Evolutionary conservation across 331 rosid genomes (phyloP), one percentile per base, ranked within the genome.

Genomic region (Cydonia oblonga): DNA sequence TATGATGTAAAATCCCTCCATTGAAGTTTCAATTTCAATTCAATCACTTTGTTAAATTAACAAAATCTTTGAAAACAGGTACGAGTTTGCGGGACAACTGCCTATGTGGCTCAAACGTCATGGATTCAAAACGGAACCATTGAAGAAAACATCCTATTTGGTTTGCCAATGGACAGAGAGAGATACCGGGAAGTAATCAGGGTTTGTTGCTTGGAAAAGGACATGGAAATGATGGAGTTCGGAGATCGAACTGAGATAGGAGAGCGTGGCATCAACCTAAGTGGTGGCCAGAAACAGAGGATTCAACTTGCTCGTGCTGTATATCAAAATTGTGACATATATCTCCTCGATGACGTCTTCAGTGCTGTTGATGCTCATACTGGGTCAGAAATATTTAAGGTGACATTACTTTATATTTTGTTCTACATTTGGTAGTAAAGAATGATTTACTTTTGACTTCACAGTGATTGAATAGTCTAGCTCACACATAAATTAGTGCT

Each of bases 321-420:
- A 4, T 93, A 90, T 73, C 98, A 93, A 72, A 90, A 93, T 69
- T 80, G 85, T 73, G 96, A 90, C 82, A 79, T 90, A 76, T 93
- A 93, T 83, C 90, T 93, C 53, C 97, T 93, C 16, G 97, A 93
- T 28, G 98, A 93, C 46, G 90, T 93, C 66, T 93, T 93, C 75
- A 93, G 98, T 54, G 97, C 97, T 6, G 97, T 93, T 68, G 98
- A 93, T 80, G 98, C 98, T 28, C 98, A 93, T 71, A 90, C 98
- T 9, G 97, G 98, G 35, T 83, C 96, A 52, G 97, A 93, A 74
- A 89, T 93, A 79, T 93, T 90, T 28, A 93, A 93, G 97, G 98
- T 87, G 29, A 51, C 53, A 66, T 69, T 22, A 19, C 13, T 59
- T 19, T 2, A 44, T 2, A 67, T 19, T 4, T 75, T 73, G 30